Conservation (phyloP, 208 protist genomes). For the Crithidia expoeki region DNA sequence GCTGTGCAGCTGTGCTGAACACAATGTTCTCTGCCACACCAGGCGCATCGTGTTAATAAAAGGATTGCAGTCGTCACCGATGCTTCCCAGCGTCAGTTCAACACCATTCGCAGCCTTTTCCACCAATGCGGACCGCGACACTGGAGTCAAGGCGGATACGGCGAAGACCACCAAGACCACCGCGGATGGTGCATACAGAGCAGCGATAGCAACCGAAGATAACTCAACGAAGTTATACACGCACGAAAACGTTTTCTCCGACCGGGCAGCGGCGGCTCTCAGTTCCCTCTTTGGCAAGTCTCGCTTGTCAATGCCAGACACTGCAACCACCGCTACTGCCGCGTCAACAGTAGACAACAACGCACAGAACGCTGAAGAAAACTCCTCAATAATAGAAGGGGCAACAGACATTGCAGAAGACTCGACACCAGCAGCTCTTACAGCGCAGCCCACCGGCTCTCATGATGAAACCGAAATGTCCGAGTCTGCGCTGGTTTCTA, state of each 20-base stretch:
- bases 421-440: neutral
- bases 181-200: no score
- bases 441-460: neutral
- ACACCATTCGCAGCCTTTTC: neutral
- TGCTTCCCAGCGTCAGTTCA: neutral
- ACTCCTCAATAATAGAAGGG: neutral
- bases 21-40: neutral
- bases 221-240: neutral
- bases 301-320: neutral
- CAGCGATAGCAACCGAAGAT: neutral
- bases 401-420: neutral
- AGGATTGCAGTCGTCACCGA: neutral
- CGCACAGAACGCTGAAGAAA: neutral
- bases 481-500: neutral
- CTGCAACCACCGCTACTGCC: neutral
- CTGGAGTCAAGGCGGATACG: no score
- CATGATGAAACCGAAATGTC: neutral
- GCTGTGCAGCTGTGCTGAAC: neutral
- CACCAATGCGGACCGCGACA: neutral
- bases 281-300: conserved; percentile 1
- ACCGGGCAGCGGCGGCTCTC: conserved; percentile 1
- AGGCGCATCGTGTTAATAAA: neutral
- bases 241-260: conserved; percentile 10
- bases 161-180: no score
- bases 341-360: no score